These are phyloP conservation scores for Ophiobolus disseminans DNA, from an alignment of 2,329 filamentous ascomycete genomes.

Conservation along the genomic window DNA sequence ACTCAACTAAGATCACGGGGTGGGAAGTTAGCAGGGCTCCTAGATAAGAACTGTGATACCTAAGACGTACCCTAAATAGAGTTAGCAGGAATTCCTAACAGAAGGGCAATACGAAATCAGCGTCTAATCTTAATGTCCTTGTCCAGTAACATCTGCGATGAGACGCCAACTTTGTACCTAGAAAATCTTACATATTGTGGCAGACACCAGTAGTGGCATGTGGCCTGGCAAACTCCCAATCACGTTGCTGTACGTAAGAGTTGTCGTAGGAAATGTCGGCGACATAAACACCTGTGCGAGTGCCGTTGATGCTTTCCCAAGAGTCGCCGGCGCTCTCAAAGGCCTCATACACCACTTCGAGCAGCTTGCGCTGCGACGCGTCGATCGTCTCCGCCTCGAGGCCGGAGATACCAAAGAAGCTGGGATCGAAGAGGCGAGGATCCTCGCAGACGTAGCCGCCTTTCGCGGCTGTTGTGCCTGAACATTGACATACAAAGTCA, in stretches of 20 bases:
- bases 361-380: constrained; percentile 36
- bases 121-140: too few relatives aligned
- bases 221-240: constrained; percentile 16
- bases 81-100: too few relatives aligned
- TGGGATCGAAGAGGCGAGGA: constrained; percentile 44
- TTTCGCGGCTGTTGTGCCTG: too few relatives aligned
- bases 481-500: too few relatives aligned
- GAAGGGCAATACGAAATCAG: too few relatives aligned
- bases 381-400: constrained; percentile 34
- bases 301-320: constrained; percentile 30
- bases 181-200: constrained; percentile 24
- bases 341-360: constrained; percentile 44
- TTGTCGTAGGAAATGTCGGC: constrained; percentile 28
- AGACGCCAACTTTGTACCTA: too few relatives aligned
- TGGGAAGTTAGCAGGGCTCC: too few relatives aligned
- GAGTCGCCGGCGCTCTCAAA: constrained; percentile 49
- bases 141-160: too few relatives aligned
- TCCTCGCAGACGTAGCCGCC: constrained; percentile 43
- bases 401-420: constrained; percentile 35
- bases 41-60: too few relatives aligned
- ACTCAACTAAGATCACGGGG: too few relatives aligned
- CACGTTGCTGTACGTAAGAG: constrained; percentile 17
- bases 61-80: too few relatives aligned
- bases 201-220: constrained; percentile 22
- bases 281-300: constrained; percentile 30